Base-by-base conservation (phyloP, 768 basidiomycete species). In the Rhodotorula kratochvilovae region DNA sequence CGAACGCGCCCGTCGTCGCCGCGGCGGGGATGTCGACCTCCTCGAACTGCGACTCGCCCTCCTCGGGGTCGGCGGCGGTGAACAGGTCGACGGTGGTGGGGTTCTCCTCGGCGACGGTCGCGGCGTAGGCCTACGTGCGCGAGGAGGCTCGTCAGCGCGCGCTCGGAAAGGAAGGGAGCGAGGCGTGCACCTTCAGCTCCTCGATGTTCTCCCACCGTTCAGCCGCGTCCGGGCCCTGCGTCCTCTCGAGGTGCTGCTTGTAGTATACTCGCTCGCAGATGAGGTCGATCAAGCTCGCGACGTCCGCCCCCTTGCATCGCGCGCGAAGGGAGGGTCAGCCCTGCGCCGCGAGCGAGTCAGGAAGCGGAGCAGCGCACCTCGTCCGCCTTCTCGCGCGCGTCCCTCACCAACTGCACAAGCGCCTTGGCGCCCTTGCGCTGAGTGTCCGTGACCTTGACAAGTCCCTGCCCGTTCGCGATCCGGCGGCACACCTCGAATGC, bases 151-250 rank as follows among this genome's bases (percentile, higher is more conserved):
- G 36, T 13, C 8, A 10, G 33, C 0, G 54, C 6, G 8, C 13
- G 31, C 35, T 31, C 12, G 1, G 35, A 50, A 29, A 12, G 51
- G 39, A 51, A 31, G 42, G 4, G 39, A 31, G 61, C 8, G 35
- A 5, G n/a, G 53, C 7, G 33, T 35, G 33, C n/a, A 66, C 90
- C 71, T 73, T 87, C 73, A 95, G 82, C 80, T 93, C 91, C 75
- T 89, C 84, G 2, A 93, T 87, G 79, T 95, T 95, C 80, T 92
- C 89, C 90, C 89, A 89, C 50, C 90, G 82, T 50, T 84, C 85
- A 51, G 89, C 87, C 82, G 84, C 88, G 68, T 92, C 91, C n/a
- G 83, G 63, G 42, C 79, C 83, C 61, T 90, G 86, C 0, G 86
- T 87, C 76, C 86, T 87, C 78, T 84, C 85, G 51, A 93, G 81